phyloP scores from a whole-genome alignment of 257 asterid species.

The Nicotiana tomentosiformis region DNA sequence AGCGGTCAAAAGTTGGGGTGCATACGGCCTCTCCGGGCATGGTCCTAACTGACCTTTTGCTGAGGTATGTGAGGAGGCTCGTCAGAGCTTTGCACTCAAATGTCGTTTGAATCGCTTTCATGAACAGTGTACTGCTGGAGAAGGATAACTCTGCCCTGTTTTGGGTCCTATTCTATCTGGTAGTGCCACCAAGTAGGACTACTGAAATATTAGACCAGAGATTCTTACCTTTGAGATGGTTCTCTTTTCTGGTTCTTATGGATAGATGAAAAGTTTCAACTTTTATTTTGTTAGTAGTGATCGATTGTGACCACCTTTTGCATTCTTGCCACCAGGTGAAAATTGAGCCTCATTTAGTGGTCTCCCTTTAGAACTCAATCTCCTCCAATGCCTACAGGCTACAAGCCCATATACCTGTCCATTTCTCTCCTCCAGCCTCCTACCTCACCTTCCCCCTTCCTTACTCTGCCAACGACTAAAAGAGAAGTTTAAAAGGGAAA shows the following conservation, averaged over 20 bases:
- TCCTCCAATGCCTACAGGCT: neutral
- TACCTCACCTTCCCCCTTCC: neutral
- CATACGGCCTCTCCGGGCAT: constrained; percentile 99
- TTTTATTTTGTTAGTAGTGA: neutral
- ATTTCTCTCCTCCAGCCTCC: neutral
- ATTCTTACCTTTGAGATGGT: neutral
- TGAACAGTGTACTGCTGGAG: neutral
- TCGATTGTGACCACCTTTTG: neutral
- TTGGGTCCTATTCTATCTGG: neutral
- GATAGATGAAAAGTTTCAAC: neutral
- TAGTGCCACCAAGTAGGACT: neutral
- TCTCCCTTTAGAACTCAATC: neutral
- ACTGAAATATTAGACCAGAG: neutral
- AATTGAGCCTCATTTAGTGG: neutral
- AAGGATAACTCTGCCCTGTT: neutral
- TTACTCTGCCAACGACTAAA: neutral
- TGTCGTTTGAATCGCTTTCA: neutral
- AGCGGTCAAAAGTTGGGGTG: constrained; percentile 73
- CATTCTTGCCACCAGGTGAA: neutral
- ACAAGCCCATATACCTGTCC: neutral
- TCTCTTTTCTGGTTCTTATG: neutral
- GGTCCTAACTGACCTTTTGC: constrained; percentile 88
- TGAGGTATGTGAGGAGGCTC: constrained; percentile 45
- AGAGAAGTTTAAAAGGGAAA: neutral
- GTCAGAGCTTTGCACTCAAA: neutral